Conservation (phyloP, 768 basidiomycete species). For the Tricholoma sp. region DNA sequence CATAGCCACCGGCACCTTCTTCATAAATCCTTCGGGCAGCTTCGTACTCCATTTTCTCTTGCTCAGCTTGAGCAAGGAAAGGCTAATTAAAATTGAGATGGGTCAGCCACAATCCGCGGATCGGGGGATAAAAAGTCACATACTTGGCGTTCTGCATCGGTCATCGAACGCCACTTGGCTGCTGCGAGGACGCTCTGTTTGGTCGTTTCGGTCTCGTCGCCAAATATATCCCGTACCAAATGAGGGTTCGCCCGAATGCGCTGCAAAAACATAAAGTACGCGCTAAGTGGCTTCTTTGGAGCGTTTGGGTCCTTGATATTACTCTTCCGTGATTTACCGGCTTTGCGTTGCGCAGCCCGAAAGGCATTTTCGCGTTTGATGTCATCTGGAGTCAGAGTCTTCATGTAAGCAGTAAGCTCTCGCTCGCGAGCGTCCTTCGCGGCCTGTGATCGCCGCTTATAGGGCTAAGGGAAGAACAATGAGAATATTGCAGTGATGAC, state of each 20-base stretch:
- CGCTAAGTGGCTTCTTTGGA: conserved; percentile 91
- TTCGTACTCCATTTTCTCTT: conserved; percentile 94
- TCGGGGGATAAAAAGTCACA: conserved; percentile 11
- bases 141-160: conserved; percentile 91
- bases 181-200: conserved; percentile 93
- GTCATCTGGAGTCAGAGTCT: conserved; percentile 85
- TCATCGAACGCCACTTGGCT: conserved; percentile 89
- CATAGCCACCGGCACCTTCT: conserved; percentile 66
- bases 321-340: conserved; percentile 87
- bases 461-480: conserved; percentile 50
- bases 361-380: conserved; percentile 92
- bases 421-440: conserved; percentile 84
- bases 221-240: conserved; percentile 79
- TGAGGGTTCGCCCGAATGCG: conserved; percentile 76
- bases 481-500: conserved; percentile 23
- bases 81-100: conserved; percentile 47
- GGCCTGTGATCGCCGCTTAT: conserved; percentile 77
- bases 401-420: conserved; percentile 81
- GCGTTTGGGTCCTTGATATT: conserved; percentile 98
- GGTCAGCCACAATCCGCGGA: conserved; percentile 1
- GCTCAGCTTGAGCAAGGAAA: conserved; percentile 89
- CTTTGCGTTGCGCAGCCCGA: conserved; percentile 88
- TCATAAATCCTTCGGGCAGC: conserved; percentile 82
- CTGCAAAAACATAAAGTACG: conserved; percentile 94
- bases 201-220: conserved; percentile 88